Conservation (phyloP, 371 early-diverging fungal genomes). For the Zychaea mexicana region DNA sequence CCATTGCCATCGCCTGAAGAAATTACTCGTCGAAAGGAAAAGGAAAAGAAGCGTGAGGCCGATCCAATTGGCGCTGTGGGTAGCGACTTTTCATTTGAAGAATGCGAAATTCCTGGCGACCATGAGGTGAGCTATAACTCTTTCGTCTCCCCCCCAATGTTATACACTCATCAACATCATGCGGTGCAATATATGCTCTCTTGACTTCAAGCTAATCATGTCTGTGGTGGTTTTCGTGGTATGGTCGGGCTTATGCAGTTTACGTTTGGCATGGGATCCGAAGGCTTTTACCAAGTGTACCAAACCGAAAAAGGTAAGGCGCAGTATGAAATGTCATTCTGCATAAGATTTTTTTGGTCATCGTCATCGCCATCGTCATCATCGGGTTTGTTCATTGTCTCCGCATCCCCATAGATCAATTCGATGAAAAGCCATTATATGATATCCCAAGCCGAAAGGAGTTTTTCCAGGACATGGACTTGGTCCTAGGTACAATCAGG, state of each 20-base stretch:
- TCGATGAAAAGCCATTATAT: conserved; percentile 43
- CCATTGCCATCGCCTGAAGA: conserved; percentile 52
- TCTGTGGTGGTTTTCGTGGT: neutral
- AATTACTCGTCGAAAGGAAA: conserved; percentile 38
- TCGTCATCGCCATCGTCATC: too few relatives aligned
- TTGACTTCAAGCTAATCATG: too few relatives aligned
- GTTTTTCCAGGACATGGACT: conserved; percentile 90
- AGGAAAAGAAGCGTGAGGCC: conserved; percentile 50
- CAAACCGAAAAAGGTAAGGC: conserved; percentile 22
- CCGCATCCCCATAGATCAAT: conserved; percentile 5
- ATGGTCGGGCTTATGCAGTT: conserved; percentile 14
- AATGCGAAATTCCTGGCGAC: conserved; percentile 65
- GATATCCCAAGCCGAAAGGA: conserved; percentile 80
- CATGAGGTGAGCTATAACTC: conserved; percentile 52
- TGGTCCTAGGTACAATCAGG: conserved; percentile 78
- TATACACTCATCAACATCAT: too few relatives aligned
- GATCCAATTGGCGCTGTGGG: conserved; percentile 55
- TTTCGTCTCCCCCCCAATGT: too few relatives aligned
- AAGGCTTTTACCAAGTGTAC: conserved; percentile 41
- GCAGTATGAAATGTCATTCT: neutral
- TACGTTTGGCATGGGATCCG: conserved; percentile 24
- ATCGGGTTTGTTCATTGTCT: neutral
- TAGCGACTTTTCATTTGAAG: conserved; percentile 61
- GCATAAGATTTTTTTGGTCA: neutral
- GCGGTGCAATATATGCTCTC: too few relatives aligned